These are phyloP conservation scores for Aureobasidium sp. DNA, from an alignment of 2,329 filamentous ascomycete genomes.

Conservation along the genomic window DNA sequence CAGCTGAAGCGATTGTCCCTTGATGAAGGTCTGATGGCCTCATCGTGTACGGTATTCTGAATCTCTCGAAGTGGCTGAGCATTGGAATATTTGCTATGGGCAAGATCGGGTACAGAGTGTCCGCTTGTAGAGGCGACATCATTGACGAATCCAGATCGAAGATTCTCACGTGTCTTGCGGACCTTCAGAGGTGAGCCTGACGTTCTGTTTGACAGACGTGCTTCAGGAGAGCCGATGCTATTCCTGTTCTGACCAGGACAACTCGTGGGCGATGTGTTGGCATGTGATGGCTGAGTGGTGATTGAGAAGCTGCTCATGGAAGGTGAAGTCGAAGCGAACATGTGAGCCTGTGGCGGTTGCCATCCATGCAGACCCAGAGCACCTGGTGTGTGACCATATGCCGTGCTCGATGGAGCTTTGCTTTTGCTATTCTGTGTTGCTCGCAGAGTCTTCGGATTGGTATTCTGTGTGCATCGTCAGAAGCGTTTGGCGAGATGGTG, in stretches of 20 bases:
- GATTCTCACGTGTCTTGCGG: slow-evolving; percentile 28
- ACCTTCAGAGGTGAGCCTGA: slow-evolving; percentile 25
- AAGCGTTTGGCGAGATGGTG: neutral
- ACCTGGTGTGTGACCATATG: neutral
- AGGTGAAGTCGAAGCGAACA: neutral
- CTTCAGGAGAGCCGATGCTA: neutral
- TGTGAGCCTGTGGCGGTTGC: slow-evolving; percentile 10
- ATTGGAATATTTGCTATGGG: neutral
- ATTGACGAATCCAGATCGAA: slow-evolving; percentile 16
- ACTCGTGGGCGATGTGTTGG: neutral
- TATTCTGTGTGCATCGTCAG: neutral
- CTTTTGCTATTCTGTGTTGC: neutral
- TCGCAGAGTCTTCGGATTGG: neutral
- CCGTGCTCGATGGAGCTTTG: neutral
- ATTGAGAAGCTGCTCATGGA: neutral
- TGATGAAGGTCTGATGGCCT: neutral
- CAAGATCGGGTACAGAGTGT: neutral
- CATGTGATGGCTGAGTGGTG: neutral
- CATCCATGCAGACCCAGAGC: neutral
- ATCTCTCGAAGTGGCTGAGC: neutral
- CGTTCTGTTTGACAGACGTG: neutral
- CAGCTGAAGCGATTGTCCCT: neutral
- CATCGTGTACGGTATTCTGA: neutral
- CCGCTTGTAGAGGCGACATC: neutral
- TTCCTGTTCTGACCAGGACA: neutral